These are phyloP conservation scores for Epithele typhae DNA, from an alignment of 768 basidiomycete species.

Conservation along the genomic window DNA sequence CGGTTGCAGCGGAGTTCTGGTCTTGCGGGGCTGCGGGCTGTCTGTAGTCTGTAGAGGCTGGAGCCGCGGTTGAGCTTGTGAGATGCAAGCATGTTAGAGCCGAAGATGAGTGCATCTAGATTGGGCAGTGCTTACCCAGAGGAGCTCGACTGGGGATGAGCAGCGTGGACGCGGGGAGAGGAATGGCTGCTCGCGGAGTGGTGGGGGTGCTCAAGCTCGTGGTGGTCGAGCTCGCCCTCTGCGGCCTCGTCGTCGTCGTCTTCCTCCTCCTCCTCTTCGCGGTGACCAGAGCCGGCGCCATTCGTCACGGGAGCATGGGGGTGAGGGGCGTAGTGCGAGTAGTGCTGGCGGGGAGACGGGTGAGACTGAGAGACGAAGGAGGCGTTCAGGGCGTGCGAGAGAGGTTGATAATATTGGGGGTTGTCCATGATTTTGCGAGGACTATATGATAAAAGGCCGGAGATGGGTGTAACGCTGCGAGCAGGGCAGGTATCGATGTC, in stretches of 20 bases:
- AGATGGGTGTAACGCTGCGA: slow-evolving; percentile 22
- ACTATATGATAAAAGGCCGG: slow-evolving; percentile 17
- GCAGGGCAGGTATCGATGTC: slow-evolving; percentile 21
- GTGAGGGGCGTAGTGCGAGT: slow-evolving; percentile 26
- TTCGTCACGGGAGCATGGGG: slow-evolving; percentile 24
- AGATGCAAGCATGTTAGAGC: slow-evolving; percentile 9
- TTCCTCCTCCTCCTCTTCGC: slow-evolving; percentile 59
- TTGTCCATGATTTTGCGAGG: slow-evolving; percentile 47
- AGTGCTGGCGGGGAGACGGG: slow-evolving; percentile 22
- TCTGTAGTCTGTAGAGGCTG: slow-evolving; percentile 18
- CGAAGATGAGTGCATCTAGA: slow-evolving; percentile 13
- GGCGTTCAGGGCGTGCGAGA: slow-evolving; percentile 73
- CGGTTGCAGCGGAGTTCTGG: slow-evolving; percentile 20
- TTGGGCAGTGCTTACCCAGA: slow-evolving; percentile 25
- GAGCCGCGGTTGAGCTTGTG: slow-evolving; percentile 22
- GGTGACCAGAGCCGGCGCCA: slow-evolving; percentile 20
- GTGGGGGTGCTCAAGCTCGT: slow-evolving; percentile 18
- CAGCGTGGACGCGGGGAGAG: slow-evolving; percentile 22
- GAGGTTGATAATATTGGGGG: slow-evolving; percentile 77
- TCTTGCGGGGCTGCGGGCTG: slow-evolving; percentile 24
- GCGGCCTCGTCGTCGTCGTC: slow-evolving; percentile 74
- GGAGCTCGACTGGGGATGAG: slow-evolving; percentile 21
- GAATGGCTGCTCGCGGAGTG: slow-evolving; percentile 28
- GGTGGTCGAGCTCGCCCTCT: slow-evolving; percentile 56
- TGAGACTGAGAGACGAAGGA: slow-evolving; percentile 32